Base-by-base conservation (phyloP, 495 filamentous ascomycete species). In the Aspergillus campestris region DNA sequence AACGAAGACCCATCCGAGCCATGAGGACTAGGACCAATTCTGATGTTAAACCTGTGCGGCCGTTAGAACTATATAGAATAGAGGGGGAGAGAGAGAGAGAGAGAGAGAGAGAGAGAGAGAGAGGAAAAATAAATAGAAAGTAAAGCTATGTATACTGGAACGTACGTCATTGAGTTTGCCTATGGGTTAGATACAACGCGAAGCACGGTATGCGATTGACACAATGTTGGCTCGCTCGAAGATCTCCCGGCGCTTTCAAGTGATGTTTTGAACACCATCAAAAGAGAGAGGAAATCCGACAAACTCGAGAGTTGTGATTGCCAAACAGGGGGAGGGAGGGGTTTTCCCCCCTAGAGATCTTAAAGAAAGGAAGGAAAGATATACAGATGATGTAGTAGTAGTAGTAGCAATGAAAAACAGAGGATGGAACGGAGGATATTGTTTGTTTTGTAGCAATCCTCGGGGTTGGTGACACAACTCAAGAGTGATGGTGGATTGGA, bases 11-110 rank as follows among this genome's bases (percentile, higher is more conserved):
- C 50, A 44, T 75, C 71, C 52, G 70, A 73, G 48, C 55, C 66
- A 52, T 65, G 58, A 38, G 52, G 57, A 51, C 57, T 57, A 50
- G 61, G 61, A 47, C 61, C 68, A 53, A 78, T 74, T 8, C 61
- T 70, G 44, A 77, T 74, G 53, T 69, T 72, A 60, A 71, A 62
- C 63, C 75, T 77, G 49, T 6, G 12, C 35, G 27, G 8, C 7
- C 13, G 46, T 56, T 32, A 56, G 49, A 43, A 2, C 30, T 32
- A 24, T n/a, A n/a, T n/a, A n/a, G n/a, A n/a, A n/a, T n/a, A n/a
- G n/a, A n/a, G n/a, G n/a, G n/a, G n/a, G n/a, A n/a, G n/a, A 24
- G 8, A 29, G 18, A 37, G 14, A 52, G 45, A 28, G 46, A 28
- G 27, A 42, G 34, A 49, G 31, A 57, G 42, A 27, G 46, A 33